Percentiles rank a stretch among this genome's conserved stretches.
Conservation (phyloP, 352 stramenopile genomes). For the Globisporangium nunn region DNA sequence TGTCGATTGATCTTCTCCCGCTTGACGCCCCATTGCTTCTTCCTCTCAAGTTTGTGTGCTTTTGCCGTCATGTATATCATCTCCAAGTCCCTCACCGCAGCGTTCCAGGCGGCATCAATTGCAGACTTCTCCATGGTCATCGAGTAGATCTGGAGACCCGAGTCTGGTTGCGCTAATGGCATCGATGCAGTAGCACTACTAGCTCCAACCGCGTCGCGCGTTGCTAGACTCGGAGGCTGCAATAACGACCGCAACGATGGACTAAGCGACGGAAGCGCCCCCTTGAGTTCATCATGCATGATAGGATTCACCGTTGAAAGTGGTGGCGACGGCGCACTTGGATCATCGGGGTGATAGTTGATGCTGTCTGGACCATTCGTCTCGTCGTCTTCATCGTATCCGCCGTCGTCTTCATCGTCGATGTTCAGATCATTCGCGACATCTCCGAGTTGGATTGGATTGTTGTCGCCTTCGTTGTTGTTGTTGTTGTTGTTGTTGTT, state of each 20-base stretch:
- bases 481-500: no score
- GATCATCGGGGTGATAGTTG: background rate
- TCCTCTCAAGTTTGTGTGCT: slow-evolving; percentile 28
- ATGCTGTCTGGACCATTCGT: slow-evolving; percentile 3
- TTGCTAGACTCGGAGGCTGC: background rate
- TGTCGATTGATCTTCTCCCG: slow-evolving; percentile 64
- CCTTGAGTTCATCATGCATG: slow-evolving; percentile 4
- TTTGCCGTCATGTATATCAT: slow-evolving; percentile 39
- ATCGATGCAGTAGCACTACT: background rate
- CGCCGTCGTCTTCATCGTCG: slow-evolving; percentile 21
- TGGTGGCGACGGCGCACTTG: slow-evolving; percentile 1
- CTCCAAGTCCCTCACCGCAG: slow-evolving; percentile 38
- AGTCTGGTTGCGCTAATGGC: background rate
- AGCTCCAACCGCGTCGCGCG: no score
- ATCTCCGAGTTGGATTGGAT: slow-evolving; percentile 1
- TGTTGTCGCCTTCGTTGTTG: background rate
- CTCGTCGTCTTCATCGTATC: slow-evolving; percentile 22
- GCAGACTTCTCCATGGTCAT: slow-evolving; percentile 44
- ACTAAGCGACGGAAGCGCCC: slow-evolving; percentile 4
- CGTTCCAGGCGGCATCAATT: slow-evolving; percentile 47
- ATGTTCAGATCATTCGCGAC: slow-evolving; percentile 13
- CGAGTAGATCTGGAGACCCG: slow-evolving; percentile 22
- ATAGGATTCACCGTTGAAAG: slow-evolving; percentile 4
- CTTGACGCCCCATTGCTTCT: slow-evolving; percentile 47
- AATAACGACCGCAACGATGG: slow-evolving; percentile 7